Conservation (phyloP, 2,329 filamentous ascomycete genomes). For the Fusarium brachygibbosum region DNA sequence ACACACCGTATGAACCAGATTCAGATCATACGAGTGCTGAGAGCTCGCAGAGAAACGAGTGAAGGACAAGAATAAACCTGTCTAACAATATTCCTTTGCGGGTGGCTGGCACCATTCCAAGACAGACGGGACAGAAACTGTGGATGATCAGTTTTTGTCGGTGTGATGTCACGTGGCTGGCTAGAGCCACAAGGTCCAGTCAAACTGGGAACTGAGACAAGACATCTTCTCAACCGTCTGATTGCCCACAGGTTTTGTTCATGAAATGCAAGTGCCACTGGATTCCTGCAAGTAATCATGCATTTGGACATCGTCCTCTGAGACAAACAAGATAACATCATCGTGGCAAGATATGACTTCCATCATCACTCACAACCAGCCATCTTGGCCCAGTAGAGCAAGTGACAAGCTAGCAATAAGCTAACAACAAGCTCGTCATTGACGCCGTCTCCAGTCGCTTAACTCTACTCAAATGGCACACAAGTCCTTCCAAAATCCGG, state of each 20-base stretch:
- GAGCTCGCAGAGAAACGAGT: neutral
- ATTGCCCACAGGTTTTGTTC: conserved; percentile 3
- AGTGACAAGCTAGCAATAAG: neutral
- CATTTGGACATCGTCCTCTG: neutral
- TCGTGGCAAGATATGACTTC: conserved; percentile 17
- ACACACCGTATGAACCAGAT: conserved; percentile 35
- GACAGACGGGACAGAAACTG: conserved; percentile 7
- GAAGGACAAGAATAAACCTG: conserved; percentile 32
- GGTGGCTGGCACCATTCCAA: conserved; percentile 39
- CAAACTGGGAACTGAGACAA: conserved; percentile 27
- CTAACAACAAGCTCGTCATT: conserved; percentile 4
- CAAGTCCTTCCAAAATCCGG: neutral
- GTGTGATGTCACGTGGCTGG: conserved; percentile 50
- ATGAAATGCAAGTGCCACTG: neutral
- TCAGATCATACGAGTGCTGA: conserved; percentile 39
- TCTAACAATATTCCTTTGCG: conserved; percentile 20
- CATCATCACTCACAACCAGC: neutral
- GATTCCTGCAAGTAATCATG: conserved; percentile 18
- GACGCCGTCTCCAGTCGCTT: neutral
- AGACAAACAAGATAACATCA: conserved; percentile 8
- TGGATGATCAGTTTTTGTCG: conserved; percentile 44
- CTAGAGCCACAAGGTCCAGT: conserved; percentile 14
- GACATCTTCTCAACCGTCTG: neutral
- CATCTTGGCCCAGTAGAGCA: neutral
- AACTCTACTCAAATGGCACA: conserved; percentile 1